Conservation (phyloP, 306 rosid species). For the Quillaja saponaria region DNA sequence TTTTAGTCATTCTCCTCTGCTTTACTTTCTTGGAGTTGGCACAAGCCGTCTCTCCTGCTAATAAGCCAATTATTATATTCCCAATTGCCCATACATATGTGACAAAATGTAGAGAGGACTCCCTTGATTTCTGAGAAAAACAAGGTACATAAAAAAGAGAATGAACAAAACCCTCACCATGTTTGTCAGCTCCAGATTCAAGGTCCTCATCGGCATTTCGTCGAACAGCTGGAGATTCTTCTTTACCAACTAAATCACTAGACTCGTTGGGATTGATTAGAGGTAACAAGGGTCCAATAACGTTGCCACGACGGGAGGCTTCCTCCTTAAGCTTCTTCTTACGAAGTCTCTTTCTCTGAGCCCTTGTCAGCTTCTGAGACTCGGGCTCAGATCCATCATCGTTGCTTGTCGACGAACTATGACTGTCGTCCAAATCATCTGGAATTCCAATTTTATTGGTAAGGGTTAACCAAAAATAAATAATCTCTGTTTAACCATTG, state of each 20-base stretch:
- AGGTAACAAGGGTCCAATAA: conserved; percentile 65
- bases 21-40: conserved; percentile 39
- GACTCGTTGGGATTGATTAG: not conserved
- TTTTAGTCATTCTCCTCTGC: conserved; percentile 60
- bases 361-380: conserved; percentile 48
- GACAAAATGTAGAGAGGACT: not conserved
- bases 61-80: no score
- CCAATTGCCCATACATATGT: no score
- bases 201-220: conserved; percentile 42
- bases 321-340: conserved; percentile 64
- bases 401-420: conserved; percentile 33
- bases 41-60: conserved; percentile 31
- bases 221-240: conserved; percentile 38
- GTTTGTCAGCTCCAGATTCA: conserved; percentile 17
- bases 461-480: not conserved
- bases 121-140: not conserved
- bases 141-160: conserved; percentile 1
- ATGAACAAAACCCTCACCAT: conserved; percentile 8
- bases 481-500: not conserved
- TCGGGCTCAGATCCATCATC: conserved; percentile 32
- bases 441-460: not conserved
- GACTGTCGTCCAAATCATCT: conserved; percentile 30
- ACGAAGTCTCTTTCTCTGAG: conserved; percentile 70
- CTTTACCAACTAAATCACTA: conserved; percentile 13
- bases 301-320: conserved; percentile 44